Evolutionary conservation across 768 basidiomycete genomes (phyloP), one percentile per base, ranked within the genome.

Genomic region (Kwoniella heveanensis): DNA sequence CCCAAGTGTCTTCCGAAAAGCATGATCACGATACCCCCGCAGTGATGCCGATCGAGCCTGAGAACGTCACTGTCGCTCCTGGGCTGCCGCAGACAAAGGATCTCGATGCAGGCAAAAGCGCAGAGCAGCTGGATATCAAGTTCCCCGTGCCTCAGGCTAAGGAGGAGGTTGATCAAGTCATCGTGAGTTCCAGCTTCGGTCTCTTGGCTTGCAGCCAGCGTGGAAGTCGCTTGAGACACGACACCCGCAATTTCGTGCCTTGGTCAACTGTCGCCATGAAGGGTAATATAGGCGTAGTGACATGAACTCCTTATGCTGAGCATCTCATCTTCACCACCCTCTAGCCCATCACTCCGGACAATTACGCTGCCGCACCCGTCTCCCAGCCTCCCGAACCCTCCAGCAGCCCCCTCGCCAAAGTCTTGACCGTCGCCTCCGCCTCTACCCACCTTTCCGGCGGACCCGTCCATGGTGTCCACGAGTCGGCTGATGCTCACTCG

Each of bases 301-400:
- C 25, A 30, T 9, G 19, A 47, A 19, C 46, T 19, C 46, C 6
- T 8, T 19, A 7, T 47, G 46, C 46, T 46, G 39, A 24, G 22
- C 17, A 17, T 24, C 53, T 32, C 10, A 54, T 0, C 21, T n/a
- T 19, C n/a, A n/a, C n/a, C n/a, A n/a, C n/a, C n/a, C n/a, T 22
- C 10, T 69, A 89, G 87, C 88, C 88, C 10, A 85, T 84, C 73
- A 73, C 83, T 1, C 84, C 84, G 32, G 87, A 88, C 81, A 83
- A 86, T 68, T 87, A 85, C 84, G 80, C 83, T n/a, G 78, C 77
- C 19, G 60, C 60, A 21, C 50, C 64, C 24, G 17, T 68, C 2
- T n/a, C 49, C 22, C 27, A 62, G 27, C 39, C 62, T 4, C 48
- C 80, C 48, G 77, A 83, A 68, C 70, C 78, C 48, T 46, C 77